phyloP scores from a whole-genome alignment of 805 yeast genomes.

The Metschnikowia borealis region DNA sequence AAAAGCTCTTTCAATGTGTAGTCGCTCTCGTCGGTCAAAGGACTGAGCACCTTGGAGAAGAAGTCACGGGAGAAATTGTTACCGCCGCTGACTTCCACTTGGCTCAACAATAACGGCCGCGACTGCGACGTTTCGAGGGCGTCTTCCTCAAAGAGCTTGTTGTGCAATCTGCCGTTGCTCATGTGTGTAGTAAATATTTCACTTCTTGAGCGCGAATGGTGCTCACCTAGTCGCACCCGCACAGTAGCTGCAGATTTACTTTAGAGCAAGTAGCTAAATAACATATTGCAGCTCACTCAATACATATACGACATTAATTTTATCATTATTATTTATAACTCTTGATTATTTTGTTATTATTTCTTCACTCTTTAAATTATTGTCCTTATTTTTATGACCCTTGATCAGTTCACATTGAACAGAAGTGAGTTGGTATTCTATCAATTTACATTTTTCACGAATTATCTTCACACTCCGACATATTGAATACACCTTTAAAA shows the following conservation, averaged over 20 bases:
- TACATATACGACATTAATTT: too few species aligned
- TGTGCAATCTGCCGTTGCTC: conserved; percentile 5
- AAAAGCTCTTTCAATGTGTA: conserved; percentile 43
- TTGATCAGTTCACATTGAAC: too few species aligned
- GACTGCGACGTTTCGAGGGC: conserved; percentile 27
- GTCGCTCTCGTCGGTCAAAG: conserved; percentile 38
- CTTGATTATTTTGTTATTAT: too few species aligned
- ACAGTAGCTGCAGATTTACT: background rate
- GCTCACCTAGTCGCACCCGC: background rate
- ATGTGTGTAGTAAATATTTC: background rate
- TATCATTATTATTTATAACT: too few species aligned
- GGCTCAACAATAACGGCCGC: conserved; percentile 34
- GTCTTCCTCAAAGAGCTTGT: conserved; percentile 26
- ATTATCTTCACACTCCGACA: too few species aligned
- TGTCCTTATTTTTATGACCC: too few species aligned
- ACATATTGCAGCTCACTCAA: too few species aligned
- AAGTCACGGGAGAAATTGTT: conserved; percentile 43
- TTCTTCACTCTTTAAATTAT: too few species aligned
- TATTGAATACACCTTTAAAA: too few species aligned
- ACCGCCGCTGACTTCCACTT: conserved; percentile 40
- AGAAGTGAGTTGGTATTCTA: too few species aligned
- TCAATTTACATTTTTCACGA: too few species aligned
- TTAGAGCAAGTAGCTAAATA: background rate
- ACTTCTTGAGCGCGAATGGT: background rate
- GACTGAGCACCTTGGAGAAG: conserved; percentile 43